Base-by-base conservation (phyloP, 495 filamentous ascomycete genomes). In the Penicillium canariense region DNA sequence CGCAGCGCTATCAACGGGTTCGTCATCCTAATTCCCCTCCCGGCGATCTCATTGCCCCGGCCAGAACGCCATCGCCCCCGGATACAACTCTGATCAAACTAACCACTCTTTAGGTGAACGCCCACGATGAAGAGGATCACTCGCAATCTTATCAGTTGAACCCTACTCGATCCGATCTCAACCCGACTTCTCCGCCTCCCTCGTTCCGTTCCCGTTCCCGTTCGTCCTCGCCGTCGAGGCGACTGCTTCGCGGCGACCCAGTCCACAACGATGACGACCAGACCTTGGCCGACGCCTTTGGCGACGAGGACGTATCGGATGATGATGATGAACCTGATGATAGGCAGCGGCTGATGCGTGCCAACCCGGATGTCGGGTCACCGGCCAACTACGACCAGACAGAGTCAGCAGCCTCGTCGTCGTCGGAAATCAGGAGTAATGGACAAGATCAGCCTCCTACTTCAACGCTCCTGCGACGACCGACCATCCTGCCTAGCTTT, bases 171-270 rank as follows among this genome's bases (percentile, higher is more conserved):
- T 58, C 67, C 18, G 65, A 75, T 42, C 68, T 78, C 25, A 83
- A 87, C 48, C 89, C 91, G 20, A 84, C 78, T 64, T 97, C 95
- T 51, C 91, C 94, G 38, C 92, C 95, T 17, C 94, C 95, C 18
- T 97, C 95, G 9, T 98, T 97, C 69, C 90, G 81, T 62, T 97
- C 92, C 35, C 83, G 88, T 62, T 97, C 92, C 34, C 84, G 88
- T 50, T 84, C 85, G 1, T 89, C 89, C 1, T 96, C 91, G 6
- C 81, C 83, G 28, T 79, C 80, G 35, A 77, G 79, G 61, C 77
- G 81, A 39, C 70, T 82, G 48, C 70, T 84, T 27, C 71, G 73
- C 32, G 69, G 76, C 52, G 81, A 85, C 51, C 78, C 83, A 18
- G 70, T 77, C 38, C 63, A 68, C 28, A 71, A 74, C 57, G 77